Evolutionary conservation across 352 stramenopile genomes (phyloP).

Genomic region (Globisporangium spinosum): DNA sequence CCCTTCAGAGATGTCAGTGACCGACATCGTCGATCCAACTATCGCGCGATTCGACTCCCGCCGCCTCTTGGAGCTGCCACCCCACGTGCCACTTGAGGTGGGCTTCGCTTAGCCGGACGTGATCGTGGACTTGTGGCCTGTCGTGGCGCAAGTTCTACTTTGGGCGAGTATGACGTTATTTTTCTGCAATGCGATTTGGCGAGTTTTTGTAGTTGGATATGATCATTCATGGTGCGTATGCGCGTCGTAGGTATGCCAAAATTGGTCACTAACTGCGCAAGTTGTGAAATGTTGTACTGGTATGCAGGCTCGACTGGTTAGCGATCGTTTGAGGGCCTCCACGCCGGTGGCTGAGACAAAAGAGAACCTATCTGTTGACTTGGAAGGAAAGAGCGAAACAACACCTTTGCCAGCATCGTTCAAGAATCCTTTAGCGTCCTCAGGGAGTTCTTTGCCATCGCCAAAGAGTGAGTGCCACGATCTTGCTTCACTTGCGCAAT

Average conservation of each 20-base stretch:
- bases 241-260: not conserved
- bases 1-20: not conserved
- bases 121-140: not conserved
- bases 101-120: not conserved
- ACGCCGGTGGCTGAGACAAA: not conserved
- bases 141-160: not conserved
- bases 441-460: not conserved
- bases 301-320: not conserved
- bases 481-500: not conserved
- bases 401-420: not conserved
- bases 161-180: not conserved
- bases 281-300: not conserved
- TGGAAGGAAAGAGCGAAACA: not conserved
- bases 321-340: not conserved
- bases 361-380: not conserved
- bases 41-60: not conserved
- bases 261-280: not conserved
- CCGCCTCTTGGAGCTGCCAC: not conserved
- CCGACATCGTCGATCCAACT: not conserved
- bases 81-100: not conserved
- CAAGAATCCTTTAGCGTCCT: not conserved
- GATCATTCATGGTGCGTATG: not conserved
- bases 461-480: not conserved
- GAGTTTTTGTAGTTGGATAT: not conserved
- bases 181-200: not conserved